Evolutionary conservation across 495 filamentous ascomycete species (phyloP), one percentile per base, ranked within the genome.

Genomic region (Talaromyces nanjingensis): DNA sequence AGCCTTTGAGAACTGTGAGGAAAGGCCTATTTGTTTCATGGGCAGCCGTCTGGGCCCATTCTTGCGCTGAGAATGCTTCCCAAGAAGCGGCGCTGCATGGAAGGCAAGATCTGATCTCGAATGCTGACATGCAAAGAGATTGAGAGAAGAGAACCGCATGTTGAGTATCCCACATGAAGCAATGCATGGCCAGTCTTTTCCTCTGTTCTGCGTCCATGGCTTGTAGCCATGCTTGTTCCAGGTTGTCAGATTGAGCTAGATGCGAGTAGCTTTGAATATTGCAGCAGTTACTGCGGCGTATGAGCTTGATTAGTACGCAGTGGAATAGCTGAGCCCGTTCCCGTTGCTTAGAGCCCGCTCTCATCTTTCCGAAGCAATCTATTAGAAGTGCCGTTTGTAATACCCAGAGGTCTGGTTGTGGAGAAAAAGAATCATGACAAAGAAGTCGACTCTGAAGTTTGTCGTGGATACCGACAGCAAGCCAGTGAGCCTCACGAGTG

Each of bases 101-200:
- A 7, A 85, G 69, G 12, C 73, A 70, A 2, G 80, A 74, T 33
- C 79, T 73, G 22, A 87, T 76, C 54, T 85, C 82, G 59, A 84
- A 84, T 14, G 81, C 82, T 4, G 79, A 83, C 83, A 85, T 85
- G 68, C 82, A 85, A 0, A 85, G 73, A 5, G 79, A 82, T 65
- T 85, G 82, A 22, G 79, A 84, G 67, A 84, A 84, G 4, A 85
- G 71, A 0, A 83, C 80, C 1, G 82, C 81, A 64, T 83, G 81
- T 65, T 84, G 81, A 0, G 79, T 82, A 63, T 84, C 83, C 83
- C 82, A 84, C 77, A 86, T 83, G 64, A 86, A 87, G 63, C 80
- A 84, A 31, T 82, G 74, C 57, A 85, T 75, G 0, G 80, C 78
- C 6, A 85, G 69, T 27, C 81, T 75, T 69, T 83, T 82, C 33